Evolutionary conservation across 176 grass and related monocot genomes (phyloP).

Genomic region (Raddia guianensis): DNA sequence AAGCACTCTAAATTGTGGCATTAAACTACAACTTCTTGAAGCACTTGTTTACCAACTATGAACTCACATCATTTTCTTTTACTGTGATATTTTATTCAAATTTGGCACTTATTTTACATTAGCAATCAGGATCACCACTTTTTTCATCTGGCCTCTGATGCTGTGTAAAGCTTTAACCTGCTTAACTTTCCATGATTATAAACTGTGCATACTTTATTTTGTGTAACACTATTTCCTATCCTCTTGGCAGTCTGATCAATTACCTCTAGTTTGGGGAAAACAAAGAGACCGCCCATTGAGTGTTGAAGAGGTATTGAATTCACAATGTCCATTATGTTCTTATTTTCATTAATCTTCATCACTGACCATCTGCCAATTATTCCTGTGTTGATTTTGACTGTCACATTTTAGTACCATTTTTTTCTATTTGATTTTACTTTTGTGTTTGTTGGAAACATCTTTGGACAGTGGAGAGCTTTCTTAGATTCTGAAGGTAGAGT

Average conservation of each 20-base stretch:
- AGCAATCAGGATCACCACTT: slow-evolving; percentile 22
- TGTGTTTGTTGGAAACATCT: slow-evolving; percentile 32
- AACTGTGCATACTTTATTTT: slow-evolving; percentile 31
- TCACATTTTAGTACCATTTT: slow-evolving; percentile 11
- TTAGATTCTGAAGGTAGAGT: slow-evolving; percentile 95
- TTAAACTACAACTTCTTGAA: slow-evolving; percentile 14
- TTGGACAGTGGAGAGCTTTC: slow-evolving; percentile 73
- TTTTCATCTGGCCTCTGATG: slow-evolving; percentile 12
- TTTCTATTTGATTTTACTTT: slow-evolving; percentile 24
- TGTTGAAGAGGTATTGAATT: slow-evolving; percentile 73
- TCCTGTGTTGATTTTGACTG: slow-evolving; percentile 9
- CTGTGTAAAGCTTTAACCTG: slow-evolving; percentile 26
- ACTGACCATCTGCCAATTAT: slow-evolving; percentile 13
- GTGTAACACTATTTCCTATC: slow-evolving; percentile 38
- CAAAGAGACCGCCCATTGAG: slow-evolving; percentile 70
- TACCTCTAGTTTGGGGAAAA: slow-evolving; percentile 91
- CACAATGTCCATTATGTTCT: not conserved
- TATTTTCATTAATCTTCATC: slow-evolving; percentile 25
- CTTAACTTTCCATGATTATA: slow-evolving; percentile 13
- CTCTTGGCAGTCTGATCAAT: slow-evolving; percentile 78
- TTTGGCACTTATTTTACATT: slow-evolving; percentile 19
- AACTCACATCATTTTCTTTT: not conserved
- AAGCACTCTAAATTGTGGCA: not conserved
- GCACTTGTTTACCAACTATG: not conserved
- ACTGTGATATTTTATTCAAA: slow-evolving; percentile 23